phyloP scores from a whole-genome alignment of 768 basidiomycete genomes.

The Mycena pura region DNA sequence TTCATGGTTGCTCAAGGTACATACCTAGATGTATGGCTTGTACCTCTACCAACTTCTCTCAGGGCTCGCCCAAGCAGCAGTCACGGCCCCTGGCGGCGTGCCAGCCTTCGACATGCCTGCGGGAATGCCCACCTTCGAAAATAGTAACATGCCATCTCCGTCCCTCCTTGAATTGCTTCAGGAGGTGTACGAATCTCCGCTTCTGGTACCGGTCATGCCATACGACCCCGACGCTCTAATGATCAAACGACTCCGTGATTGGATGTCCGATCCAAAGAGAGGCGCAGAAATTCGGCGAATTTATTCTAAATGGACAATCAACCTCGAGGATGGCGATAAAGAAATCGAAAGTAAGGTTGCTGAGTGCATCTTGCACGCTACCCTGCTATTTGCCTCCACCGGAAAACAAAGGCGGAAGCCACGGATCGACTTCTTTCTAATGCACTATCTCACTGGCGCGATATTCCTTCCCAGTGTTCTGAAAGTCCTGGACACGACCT shows the following conservation, averaged over 20 bases:
- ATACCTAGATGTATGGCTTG: background rate
- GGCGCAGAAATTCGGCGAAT: background rate
- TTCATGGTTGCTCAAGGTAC: slow-evolving; percentile 19
- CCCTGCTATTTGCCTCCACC: background rate
- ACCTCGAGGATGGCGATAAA: background rate
- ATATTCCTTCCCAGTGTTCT: slow-evolving; percentile 8
- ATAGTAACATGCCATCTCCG: background rate
- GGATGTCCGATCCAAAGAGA: slow-evolving; percentile 6
- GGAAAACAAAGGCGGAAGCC: background rate
- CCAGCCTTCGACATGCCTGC: background rate
- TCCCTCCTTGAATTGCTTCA: slow-evolving; percentile 8
- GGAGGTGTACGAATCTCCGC: slow-evolving; percentile 6
- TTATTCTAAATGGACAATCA: slow-evolving; percentile 7
- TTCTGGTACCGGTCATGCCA: background rate
- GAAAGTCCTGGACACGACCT: background rate
- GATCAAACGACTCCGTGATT: background rate
- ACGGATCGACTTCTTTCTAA: slow-evolving; percentile 13
- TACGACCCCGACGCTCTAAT: background rate
- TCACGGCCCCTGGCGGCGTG: background rate
- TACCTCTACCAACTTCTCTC: too few species aligned
- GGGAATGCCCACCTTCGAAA: background rate
- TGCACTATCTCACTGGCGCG: slow-evolving; percentile 11
- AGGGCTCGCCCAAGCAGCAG: slow-evolving; percentile 10
- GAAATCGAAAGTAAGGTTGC: background rate
- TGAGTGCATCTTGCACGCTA: slow-evolving; percentile 3